These are phyloP conservation scores for Saccharomycopsis crataegensis DNA, from an alignment of 1,139 yeast genomes.

Conservation along the genomic window DNA sequence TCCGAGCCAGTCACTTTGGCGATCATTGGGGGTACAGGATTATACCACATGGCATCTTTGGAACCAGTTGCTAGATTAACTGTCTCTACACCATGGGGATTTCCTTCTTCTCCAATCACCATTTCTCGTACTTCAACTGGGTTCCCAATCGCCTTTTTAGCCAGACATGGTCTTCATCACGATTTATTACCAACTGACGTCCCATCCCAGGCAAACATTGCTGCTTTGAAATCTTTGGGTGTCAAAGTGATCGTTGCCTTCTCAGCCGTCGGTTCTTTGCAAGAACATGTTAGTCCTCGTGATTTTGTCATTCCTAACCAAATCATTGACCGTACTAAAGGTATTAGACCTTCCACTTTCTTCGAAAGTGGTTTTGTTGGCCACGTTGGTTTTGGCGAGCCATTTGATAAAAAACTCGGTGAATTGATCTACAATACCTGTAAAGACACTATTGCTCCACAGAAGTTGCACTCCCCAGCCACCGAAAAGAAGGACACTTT, in stretches of 20 bases:
- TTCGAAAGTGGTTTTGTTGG: constrained; percentile 93
- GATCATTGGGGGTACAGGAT: constrained; percentile 97
- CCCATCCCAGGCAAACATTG: constrained; percentile 90
- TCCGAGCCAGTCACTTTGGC: constrained; percentile 67
- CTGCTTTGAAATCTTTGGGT: constrained; percentile 83
- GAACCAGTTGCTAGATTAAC: constrained; percentile 80
- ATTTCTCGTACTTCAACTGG: constrained; percentile 70
- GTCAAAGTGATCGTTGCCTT: constrained; percentile 87
- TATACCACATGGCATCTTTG: constrained; percentile 75
- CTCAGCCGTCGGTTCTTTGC: constrained; percentile 94
- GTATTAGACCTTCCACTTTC: constrained; percentile 83
- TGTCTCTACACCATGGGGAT: constrained; percentile 93
- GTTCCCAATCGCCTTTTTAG: constrained; percentile 85
- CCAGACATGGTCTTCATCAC: constrained; percentile 91
- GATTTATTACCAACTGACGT: constrained; percentile 87
- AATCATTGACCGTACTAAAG: constrained; percentile 93
- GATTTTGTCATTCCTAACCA: constrained; percentile 95
- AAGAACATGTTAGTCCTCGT: constrained; percentile 81
- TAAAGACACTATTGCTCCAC: constrained; percentile 39
- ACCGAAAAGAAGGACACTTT: constrained; percentile 59
- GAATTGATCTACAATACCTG: constrained; percentile 50
- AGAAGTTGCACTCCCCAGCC: constrained; percentile 30
- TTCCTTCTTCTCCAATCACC: constrained; percentile 90
- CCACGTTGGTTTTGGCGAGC: constrained; percentile 96
- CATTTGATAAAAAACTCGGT: constrained; percentile 74